Evolutionary conservation across 345 rosid genomes (phyloP).

Genomic region (Arabidopsis thaliana): DNA sequence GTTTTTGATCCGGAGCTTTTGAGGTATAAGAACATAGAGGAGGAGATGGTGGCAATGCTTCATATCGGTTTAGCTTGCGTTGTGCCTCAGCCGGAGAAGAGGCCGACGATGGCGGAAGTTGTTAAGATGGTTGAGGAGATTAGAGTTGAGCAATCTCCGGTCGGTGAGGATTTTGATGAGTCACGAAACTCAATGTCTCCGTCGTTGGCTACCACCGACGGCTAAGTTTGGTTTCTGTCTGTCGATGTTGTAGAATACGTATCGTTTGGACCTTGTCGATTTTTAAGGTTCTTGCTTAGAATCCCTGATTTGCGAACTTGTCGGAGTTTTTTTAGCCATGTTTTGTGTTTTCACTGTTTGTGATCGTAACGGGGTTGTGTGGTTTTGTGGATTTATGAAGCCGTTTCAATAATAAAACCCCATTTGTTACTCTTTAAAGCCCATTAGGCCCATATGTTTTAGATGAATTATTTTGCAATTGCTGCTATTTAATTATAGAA

Average conservation of each 20-base stretch:
- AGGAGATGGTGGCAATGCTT: conserved; percentile 88
- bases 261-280: conserved; percentile 6
- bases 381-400: conserved; percentile 25
- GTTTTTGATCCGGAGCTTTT: conserved; percentile 92
- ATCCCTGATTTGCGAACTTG: conserved; percentile 15
- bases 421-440: neutral
- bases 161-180: conserved; percentile 93
- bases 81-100: conserved; percentile 72
- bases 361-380: conserved; percentile 3
- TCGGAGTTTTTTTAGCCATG: conserved; percentile 28
- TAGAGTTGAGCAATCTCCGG: conserved; percentile 91
- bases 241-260: conserved; percentile 12
- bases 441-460: neutral
- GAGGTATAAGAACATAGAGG: conserved; percentile 95
- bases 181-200: conserved; percentile 87
- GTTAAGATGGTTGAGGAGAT: conserved; percentile 92
- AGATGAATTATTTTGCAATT: neutral
- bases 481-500: neutral
- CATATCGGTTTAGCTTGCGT: conserved; percentile 89
- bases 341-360: conserved; percentile 22
- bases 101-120: conserved; percentile 85
- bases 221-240: conserved; percentile 26
- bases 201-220: conserved; percentile 87
- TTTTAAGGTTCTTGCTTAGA: conserved; percentile 31
- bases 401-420: neutral